These are phyloP conservation scores for Trichophyton mentagrophytes DNA, from an alignment of 2,329 filamentous ascomycete species.

Conservation along the genomic window DNA sequence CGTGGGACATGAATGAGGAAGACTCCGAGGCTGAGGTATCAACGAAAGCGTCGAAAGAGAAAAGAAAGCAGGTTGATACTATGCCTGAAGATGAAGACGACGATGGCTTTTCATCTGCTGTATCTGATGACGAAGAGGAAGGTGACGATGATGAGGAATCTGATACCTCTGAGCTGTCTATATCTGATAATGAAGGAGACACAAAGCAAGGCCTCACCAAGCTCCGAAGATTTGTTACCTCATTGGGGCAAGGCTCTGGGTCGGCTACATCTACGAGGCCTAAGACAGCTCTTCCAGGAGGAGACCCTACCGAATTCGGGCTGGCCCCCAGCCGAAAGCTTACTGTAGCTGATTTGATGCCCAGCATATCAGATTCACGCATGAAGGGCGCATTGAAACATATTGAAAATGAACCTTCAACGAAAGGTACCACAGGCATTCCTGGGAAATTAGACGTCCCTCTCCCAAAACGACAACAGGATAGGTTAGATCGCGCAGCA, in stretches of 20 bases:
- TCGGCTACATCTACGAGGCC: conserved; percentile 21
- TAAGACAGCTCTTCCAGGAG: conserved; percentile 43
- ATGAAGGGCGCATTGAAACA: conserved; percentile 70
- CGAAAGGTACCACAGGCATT: conserved; percentile 41
- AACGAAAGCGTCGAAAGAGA: conserved; percentile 23
- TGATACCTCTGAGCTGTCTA: conserved; percentile 40
- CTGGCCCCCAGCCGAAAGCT: conserved; percentile 53
- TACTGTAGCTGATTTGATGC: conserved; percentile 61
- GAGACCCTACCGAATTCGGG: conserved; percentile 48
- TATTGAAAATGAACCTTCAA: conserved; percentile 35
- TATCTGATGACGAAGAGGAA: conserved; percentile 34
- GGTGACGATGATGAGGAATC: conserved; percentile 35
- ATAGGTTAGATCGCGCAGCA: conserved; percentile 63
- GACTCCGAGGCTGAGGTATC: conserved; percentile 35
- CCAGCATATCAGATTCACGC: conserved; percentile 57
- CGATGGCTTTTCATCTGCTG: conserved; percentile 34
- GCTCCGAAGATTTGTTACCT: conserved; percentile 56
- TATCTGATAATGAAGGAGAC: conserved; percentile 36
- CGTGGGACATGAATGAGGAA: conserved; percentile 44
- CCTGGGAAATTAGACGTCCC: conserved; percentile 67
- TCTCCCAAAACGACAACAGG: conserved; percentile 73
- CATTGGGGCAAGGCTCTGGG: conserved; percentile 40
- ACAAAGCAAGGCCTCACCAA: conserved; percentile 46
- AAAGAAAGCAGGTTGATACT: conserved; percentile 16
- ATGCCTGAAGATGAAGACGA: conserved; percentile 25